phyloP scores from a whole-genome alignment of 352 stramenopile genomes.

The Phytophthora cactorum region DNA sequence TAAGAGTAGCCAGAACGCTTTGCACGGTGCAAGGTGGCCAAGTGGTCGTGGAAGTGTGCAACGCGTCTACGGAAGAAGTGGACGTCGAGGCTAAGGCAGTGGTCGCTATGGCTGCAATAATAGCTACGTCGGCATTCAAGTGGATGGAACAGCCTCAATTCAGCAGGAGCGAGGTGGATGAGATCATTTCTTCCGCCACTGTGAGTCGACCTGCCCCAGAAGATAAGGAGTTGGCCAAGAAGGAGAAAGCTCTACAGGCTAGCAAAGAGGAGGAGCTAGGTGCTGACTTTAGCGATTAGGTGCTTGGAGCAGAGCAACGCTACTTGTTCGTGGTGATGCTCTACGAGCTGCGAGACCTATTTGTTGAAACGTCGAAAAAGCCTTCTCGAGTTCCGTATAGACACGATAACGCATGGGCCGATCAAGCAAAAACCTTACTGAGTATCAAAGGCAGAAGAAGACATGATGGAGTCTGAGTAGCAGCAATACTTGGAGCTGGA shows the following conservation, averaged over 20 bases:
- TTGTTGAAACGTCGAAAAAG: slow-evolving; percentile 3
- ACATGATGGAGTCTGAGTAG: neutral
- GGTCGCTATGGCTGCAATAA: too few relatives aligned
- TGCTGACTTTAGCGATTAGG: too few relatives aligned
- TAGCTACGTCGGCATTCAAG: too few relatives aligned
- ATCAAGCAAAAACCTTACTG: neutral
- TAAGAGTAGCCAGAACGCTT: neutral
- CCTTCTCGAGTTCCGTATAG: slow-evolving; percentile 1
- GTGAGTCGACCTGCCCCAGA: too few relatives aligned
- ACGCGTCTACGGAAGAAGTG: slow-evolving; percentile 1
- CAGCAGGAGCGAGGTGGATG: too few relatives aligned
- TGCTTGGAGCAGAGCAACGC: too few relatives aligned
- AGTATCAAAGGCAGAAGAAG: neutral
- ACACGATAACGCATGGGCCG: neutral
- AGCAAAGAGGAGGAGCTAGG: too few relatives aligned
- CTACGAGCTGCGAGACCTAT: neutral
- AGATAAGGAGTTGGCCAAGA: too few relatives aligned
- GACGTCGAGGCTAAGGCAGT: neutral
- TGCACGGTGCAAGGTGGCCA: neutral
- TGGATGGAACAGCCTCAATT: too few relatives aligned
- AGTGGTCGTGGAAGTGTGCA: slow-evolving; percentile 6
- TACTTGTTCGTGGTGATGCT: neutral
- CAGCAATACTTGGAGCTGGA: neutral
- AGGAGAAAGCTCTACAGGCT: too few relatives aligned
- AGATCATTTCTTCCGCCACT: too few relatives aligned